Base-by-base conservation (phyloP, 2,329 filamentous ascomycete genomes). In the Penicillium sp. region DNA sequence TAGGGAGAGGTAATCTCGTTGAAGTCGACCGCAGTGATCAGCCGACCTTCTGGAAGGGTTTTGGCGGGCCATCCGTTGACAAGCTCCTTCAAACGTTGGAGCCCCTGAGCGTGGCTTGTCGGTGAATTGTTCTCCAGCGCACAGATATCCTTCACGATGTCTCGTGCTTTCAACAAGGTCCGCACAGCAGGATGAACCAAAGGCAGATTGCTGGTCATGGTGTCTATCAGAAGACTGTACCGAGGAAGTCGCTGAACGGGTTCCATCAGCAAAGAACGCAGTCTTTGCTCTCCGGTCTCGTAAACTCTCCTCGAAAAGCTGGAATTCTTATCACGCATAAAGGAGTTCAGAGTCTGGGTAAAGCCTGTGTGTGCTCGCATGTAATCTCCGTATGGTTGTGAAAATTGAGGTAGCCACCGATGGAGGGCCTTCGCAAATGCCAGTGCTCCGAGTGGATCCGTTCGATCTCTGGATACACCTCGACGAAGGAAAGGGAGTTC, bases 141-240 rank as follows among this genome's bases (percentile, higher is more conserved):
- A 70, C 93, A 99, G 36, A 99, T 99, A 46, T 95, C 93, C 16
- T 91, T 90, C 58, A 99, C 90, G 45, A 95, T 88, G 67, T 97
- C 93, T 57, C 92, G 81, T 0, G 93, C 91, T 65, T 89, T 91
- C 35, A 96, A 80, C 72, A 99, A 85, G 2, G 80, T 79, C 58
- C 87, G 86, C 45, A 95, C 78, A 0, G 91, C 91, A 2, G 90
- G 88, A 66, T 97, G 91, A 8, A 87, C 84, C 42, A 91, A 82
- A 4, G 92, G 91, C 14, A 97, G 79, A 53, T 87, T 90, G 57
- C 86, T 84, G 40, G 93, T 82, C 64, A 99, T 96, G 63, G 95
- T 91, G 72, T 99, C 93, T 61, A 99, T 97, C 64, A 97, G 86
- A 30, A 99, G 77, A 63, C 89, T 96, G 72, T 99, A 99, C 22